Base-by-base conservation (phyloP, 192 early-diverging fungal genomes). In the Rhizoclosmatium globosum region DNA sequence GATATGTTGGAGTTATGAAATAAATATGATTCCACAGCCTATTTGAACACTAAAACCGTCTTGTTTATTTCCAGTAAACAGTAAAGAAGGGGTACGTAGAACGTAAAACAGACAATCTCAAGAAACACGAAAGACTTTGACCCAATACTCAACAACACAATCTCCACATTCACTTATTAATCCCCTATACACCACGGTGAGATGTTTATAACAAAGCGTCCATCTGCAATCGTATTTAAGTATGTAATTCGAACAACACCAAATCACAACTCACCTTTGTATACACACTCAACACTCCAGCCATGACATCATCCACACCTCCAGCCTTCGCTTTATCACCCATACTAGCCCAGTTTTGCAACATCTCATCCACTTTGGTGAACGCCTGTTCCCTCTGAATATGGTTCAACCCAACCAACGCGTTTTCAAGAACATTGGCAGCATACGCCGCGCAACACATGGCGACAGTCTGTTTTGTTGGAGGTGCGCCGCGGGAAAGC, bases 351-450 rank as follows among this genome's bases (percentile, higher is more conserved):
- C 94, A 95, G 47, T 94, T 94, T 68, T 93, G 93, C 86, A 99
- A 86, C 60, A 97, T 83, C 64, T 95, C 94, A 82, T 99, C 97
- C 7, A 96, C 97, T 44, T 94, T 89, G 57, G 89, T 84, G 74
- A 95, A 98, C 7, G 95, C 95, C 59, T 91, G 87, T 80, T 99
- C 97, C 45, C 96, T 85, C 78, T 94, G 90, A 82, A 93, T 91
- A 81, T 94, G 94, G 70, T 91, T 91, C 76, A 99, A 82, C 57
- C 92, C 91, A 31, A 92, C 83, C 65, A 99, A 85, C 9, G 96
- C 95, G 82, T 99, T 98, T 83, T 99, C 97, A 48, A 98, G 80
- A n/a, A 99, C 97, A 74, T 97, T 98, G 15, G 94, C 97, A 2
- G 97, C 96, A 76, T 97, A 98, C 13, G 96, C 95, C 4, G 97